Evolutionary conservation across 805 yeast species (phyloP), one percentile per base, ranked within the genome.

Genomic region (Crinitomyces ghanaensis): DNA sequence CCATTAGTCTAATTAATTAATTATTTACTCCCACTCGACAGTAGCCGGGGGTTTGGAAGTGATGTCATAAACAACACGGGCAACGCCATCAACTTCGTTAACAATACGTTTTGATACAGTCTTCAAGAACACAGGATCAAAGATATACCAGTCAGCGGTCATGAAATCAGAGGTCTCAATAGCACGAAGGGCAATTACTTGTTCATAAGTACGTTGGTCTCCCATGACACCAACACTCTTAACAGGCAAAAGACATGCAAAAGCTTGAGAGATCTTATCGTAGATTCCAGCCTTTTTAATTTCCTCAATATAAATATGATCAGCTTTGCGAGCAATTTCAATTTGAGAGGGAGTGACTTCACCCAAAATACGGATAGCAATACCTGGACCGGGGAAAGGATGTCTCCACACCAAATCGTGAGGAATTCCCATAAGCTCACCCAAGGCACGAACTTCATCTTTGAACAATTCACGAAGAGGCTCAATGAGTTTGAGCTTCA

Each of bases 311-410:
- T 82, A 91, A 51, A 91, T 91, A 60, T 67, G 70, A 60, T 91
- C 99, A 42, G 99, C 98, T 58, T 84, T 88, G 65, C 97, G 80
- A 28, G 97, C 98, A 56, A 91, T 91, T 55, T 75, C 88, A 37
- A 91, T 91, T 66, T 91, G 98, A 45, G 68, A 75, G 47, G 74
- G 80, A 39, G 95, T 82, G 43, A 91, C 97, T 66, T 88, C 97
- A 49, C 99, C 99, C 31, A 91, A 68, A 36, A 91, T 93, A 65
- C 99, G 79, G 60, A 91, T 91, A 49, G 96, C 99, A 56, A 91
- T 81, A 68, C 99, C 99, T 59, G 99, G 99, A 58, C 99, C 99
- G 51, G 99, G 99, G 93, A 91, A 91, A 37, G 99, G 99, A 59
- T 91, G 99, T 71, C 99, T 83, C 97, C 97, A 88, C 47, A 91